Percentiles rank a stretch among this genome's conserved stretches.
These are phyloP conservation scores for Mortierella sp. DNA, from an alignment of 371 early-diverging fungal genomes.

Conservation along the genomic window DNA sequence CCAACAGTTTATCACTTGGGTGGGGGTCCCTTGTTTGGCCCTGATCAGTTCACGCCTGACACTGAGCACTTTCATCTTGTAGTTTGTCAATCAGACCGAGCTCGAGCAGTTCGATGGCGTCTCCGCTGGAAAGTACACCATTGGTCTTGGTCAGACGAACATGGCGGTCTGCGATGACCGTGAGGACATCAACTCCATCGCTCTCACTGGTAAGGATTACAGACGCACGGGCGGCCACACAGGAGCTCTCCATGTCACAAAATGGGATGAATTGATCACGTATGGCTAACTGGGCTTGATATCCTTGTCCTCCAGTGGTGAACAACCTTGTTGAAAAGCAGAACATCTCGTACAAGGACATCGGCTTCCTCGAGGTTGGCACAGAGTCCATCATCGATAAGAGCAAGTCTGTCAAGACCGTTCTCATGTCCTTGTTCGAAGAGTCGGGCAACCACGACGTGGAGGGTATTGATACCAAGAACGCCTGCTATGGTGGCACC, in stretches of 20 bases:
- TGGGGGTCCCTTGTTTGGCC: background rate
- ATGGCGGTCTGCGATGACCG: constrained; percentile 97
- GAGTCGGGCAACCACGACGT: constrained; percentile 93
- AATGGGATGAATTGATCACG: too few relatives aligned
- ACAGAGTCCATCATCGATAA: constrained; percentile 99
- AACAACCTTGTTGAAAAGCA: constrained; percentile 92
- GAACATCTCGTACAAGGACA: constrained; percentile 81
- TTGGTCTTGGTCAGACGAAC: constrained; percentile 94
- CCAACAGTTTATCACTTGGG: too few relatives aligned
- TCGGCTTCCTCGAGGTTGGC: constrained; percentile 98
- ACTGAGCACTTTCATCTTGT: constrained; percentile 7
- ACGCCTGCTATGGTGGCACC: constrained; percentile 99
- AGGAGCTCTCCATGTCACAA: too few relatives aligned
- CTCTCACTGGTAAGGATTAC: constrained; percentile 86
- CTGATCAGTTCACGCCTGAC: background rate
- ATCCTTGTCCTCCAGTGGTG: constrained; percentile 69
- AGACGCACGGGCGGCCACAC: too few relatives aligned
- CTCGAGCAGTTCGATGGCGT: constrained; percentile 93
- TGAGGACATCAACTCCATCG: constrained; percentile 95
- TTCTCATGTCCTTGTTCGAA: constrained; percentile 93
- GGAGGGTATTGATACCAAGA: constrained; percentile 97
- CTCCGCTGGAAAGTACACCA: constrained; percentile 96
- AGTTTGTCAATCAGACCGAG: constrained; percentile 92
- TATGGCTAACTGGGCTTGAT: too few relatives aligned
- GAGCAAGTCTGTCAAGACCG: constrained; percentile 96